Percentiles rank a stretch among this genome's conserved stretches.
Evolutionary conservation across 345 rosid species (phyloP).

Genomic region (Pugionium cornutum): DNA sequence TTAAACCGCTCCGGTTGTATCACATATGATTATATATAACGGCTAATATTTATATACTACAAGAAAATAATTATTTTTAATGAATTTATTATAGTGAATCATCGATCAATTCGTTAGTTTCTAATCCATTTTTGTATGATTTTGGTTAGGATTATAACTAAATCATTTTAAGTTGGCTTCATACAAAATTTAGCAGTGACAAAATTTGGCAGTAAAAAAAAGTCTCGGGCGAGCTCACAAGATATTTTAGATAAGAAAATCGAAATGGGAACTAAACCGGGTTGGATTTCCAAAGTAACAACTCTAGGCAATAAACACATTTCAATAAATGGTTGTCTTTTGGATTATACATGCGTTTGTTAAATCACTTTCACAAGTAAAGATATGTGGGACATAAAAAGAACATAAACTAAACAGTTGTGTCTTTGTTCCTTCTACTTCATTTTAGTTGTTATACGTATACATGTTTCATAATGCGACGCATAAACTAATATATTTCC

Average conservation of each 20-base stretch:
- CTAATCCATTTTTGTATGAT: too few species aligned
- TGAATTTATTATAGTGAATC: too few species aligned
- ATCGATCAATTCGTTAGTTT: too few species aligned
- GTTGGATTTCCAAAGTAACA: conserved; percentile 29
- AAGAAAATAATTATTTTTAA: too few species aligned
- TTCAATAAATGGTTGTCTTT: conserved; percentile 30
- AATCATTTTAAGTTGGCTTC: too few species aligned
- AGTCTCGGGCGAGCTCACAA: background rate
- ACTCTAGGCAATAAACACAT: conserved; percentile 32
- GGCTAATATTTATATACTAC: too few species aligned
- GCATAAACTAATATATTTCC: conserved; percentile 23
- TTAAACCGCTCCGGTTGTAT: too few species aligned
- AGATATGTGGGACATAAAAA: conserved; percentile 31
- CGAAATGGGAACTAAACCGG: background rate
- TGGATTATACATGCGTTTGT: conserved; percentile 28
- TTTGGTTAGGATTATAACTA: too few species aligned
- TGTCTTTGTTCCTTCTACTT: conserved; percentile 25
- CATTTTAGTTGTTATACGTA: conserved; percentile 15
- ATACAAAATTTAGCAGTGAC: too few species aligned
- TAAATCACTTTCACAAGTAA: conserved; percentile 28
- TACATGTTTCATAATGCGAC: conserved; percentile 31
- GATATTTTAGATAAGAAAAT: conserved; percentile 27
- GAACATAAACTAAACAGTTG: conserved; percentile 33
- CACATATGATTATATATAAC: too few species aligned
- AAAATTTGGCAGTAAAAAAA: too few species aligned